These are phyloP conservation scores for Vanrija humicola DNA, from an alignment of 1,284 basidiomycete species.

Conservation along the genomic window DNA sequence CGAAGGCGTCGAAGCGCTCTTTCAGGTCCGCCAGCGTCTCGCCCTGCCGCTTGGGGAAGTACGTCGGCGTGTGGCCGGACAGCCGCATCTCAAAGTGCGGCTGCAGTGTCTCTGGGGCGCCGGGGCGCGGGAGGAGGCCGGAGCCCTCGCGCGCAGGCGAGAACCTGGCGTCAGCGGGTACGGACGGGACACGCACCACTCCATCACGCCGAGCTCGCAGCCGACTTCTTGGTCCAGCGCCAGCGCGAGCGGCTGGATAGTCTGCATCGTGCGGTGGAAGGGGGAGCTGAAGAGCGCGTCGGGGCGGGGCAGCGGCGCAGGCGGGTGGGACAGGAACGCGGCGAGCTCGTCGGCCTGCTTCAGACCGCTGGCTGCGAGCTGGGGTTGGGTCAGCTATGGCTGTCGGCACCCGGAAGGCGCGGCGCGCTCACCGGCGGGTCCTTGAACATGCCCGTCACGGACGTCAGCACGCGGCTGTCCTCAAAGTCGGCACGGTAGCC, in stretches of 20 bases:
- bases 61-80: slow-evolving; percentile 32
- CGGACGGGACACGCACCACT: slow-evolving; percentile 44
- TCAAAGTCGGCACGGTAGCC: slow-evolving; percentile 27
- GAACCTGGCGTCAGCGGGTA: slow-evolving; percentile 10
- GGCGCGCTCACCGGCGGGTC: slow-evolving; percentile 44
- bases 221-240: slow-evolving; percentile 31
- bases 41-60: slow-evolving; percentile 40
- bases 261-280: slow-evolving; percentile 50
- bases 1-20: slow-evolving; percentile 5
- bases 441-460: slow-evolving; percentile 39
- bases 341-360: slow-evolving; percentile 24
- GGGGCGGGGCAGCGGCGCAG: slow-evolving; percentile 13
- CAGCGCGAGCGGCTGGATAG: slow-evolving; percentile 34
- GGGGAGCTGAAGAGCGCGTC: slow-evolving; percentile 18
- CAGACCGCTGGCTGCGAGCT: slow-evolving; percentile 44
- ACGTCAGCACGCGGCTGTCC: slow-evolving; percentile 21
- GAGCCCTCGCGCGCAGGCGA: slow-evolving; percentile 11
- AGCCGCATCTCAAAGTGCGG: slow-evolving; percentile 16
- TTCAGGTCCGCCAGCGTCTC: slow-evolving; percentile 44
- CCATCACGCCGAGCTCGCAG: slow-evolving; percentile 46
- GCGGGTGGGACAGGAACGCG: slow-evolving; percentile 1
- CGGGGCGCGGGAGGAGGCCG: slow-evolving; percentile 26
- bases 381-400: background rate
- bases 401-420: too few species aligned
- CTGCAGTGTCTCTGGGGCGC: slow-evolving; percentile 17